Conservation (phyloP, 2,329 filamentous ascomycete species). For the Madurella fahalii region DNA sequence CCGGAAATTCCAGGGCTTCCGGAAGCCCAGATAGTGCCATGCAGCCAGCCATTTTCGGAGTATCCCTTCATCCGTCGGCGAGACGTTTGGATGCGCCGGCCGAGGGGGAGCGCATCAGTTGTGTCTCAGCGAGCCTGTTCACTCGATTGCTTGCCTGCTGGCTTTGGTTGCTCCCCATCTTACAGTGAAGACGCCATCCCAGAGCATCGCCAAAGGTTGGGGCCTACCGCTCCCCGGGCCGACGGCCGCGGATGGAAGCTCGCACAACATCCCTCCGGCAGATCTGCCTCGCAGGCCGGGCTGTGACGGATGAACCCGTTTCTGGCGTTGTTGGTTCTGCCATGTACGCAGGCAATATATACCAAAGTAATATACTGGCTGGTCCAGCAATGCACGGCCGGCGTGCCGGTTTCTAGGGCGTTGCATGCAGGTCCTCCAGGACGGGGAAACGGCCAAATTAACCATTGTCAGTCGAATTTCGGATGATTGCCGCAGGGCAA, state of each 20-base stretch:
- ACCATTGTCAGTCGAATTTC: slow-evolving; percentile 9
- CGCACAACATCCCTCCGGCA: background rate
- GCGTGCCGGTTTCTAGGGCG: slow-evolving; percentile 5
- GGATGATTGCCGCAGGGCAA: slow-evolving; percentile 9
- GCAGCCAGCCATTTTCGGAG: slow-evolving; percentile 21
- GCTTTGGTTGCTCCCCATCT: too few species aligned
- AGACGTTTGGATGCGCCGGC: too few species aligned
- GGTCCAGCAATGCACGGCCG: slow-evolving; percentile 9
- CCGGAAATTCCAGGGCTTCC: background rate
- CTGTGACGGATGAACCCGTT: slow-evolving; percentile 18
- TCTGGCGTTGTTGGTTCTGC: slow-evolving; percentile 12
- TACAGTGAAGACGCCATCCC: background rate
- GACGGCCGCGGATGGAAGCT: slow-evolving; percentile 6
- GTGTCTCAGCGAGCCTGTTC: too few species aligned
- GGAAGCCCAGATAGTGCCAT: slow-evolving; percentile 18
- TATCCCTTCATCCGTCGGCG: slow-evolving; percentile 6
- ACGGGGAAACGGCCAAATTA: background rate
- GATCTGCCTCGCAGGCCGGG: slow-evolving; percentile 17
- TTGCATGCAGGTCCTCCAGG: slow-evolving; percentile 11
- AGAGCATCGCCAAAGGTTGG: background rate
- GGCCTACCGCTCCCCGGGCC: slow-evolving; percentile 8
- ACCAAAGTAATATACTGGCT: slow-evolving; percentile 12
- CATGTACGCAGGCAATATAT: slow-evolving; percentile 13
- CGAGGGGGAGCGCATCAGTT: too few species aligned
- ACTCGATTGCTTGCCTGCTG: too few species aligned